A percentile compares a stretch with the other conserved stretches of the same genome.
Conservation (phyloP, 2,329 filamentous ascomycete species). For the Claviceps digitariae region DNA sequence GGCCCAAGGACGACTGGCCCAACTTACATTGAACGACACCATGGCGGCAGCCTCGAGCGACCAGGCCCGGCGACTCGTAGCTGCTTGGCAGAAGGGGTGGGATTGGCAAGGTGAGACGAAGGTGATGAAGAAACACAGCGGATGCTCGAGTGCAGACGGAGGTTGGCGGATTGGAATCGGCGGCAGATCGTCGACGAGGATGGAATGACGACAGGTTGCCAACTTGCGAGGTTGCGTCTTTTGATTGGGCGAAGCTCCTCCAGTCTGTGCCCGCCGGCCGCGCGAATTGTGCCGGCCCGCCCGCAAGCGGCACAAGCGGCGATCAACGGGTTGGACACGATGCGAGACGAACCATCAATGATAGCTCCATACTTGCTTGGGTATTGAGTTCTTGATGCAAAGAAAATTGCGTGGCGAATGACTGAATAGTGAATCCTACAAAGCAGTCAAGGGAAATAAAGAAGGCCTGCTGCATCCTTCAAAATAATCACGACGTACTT, state of each 20-base stretch:
- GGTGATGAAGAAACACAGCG: neutral
- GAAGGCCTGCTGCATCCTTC: too few species aligned
- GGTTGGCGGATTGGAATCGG: neutral
- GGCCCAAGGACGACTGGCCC: neutral
- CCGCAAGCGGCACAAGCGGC: neutral
- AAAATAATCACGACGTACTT: too few species aligned
- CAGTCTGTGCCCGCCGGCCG: neutral
- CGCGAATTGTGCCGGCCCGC: neutral
- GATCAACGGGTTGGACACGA: too few species aligned
- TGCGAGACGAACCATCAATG: too few species aligned
- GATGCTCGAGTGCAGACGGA: neutral
- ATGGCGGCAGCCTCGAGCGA: conserved; percentile 16
- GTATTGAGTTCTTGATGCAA: too few species aligned
- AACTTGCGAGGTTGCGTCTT: neutral
- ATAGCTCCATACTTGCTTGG: too few species aligned
- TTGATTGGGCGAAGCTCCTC: conserved; percentile 3
- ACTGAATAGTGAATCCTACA: too few species aligned
- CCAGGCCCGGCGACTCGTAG: neutral
- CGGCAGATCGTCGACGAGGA: neutral
- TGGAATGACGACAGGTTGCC: neutral
- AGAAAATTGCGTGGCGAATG: too few species aligned
- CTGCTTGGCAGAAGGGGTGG: neutral
- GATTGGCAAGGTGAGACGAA: neutral
- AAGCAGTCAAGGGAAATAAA: too few species aligned
- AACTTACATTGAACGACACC: conserved; percentile 27